Evolutionary conservation across 2,329 filamentous ascomycete species (phyloP).

Genomic region (Sporothrix sp.): DNA sequence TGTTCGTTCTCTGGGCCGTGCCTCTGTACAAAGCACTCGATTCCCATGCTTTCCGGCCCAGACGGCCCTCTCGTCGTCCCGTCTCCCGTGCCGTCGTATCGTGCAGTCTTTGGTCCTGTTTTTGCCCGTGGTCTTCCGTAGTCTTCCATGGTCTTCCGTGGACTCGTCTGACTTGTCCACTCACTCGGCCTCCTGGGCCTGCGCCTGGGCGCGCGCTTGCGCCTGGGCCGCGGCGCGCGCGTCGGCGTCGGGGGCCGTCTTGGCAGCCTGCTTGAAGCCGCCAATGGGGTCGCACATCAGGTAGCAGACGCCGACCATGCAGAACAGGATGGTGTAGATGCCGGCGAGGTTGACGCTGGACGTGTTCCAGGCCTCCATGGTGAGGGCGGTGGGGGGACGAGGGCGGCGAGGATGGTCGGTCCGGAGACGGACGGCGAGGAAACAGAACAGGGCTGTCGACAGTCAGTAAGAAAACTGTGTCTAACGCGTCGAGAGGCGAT

Average conservation of each 20-base stretch:
- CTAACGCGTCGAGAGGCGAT: too few relatives aligned
- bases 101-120: too few relatives aligned
- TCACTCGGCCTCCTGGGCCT: background rate
- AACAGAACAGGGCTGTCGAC: background rate
- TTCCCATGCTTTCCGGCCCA: too few relatives aligned
- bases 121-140: too few relatives aligned
- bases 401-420: background rate
- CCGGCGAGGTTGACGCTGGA: slow-evolving; percentile 12
- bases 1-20: too few relatives aligned
- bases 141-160: too few relatives aligned
- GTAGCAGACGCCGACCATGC: slow-evolving; percentile 16
- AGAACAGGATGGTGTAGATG: slow-evolving; percentile 14
- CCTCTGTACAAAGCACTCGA: too few relatives aligned
- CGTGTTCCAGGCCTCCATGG: slow-evolving; percentile 8
- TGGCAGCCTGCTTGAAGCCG: slow-evolving; percentile 7
- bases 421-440: background rate
- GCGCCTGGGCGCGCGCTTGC: background rate
- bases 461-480: too few relatives aligned
- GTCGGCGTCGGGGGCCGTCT: background rate
- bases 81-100: too few relatives aligned
- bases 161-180: too few relatives aligned
- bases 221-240: background rate
- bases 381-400: background rate
- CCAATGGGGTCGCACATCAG: slow-evolving; percentile 14
- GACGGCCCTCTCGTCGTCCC: too few relatives aligned